Conservation (phyloP, 177 flowering plant genomes). For the Vitis hybrid region DNA sequence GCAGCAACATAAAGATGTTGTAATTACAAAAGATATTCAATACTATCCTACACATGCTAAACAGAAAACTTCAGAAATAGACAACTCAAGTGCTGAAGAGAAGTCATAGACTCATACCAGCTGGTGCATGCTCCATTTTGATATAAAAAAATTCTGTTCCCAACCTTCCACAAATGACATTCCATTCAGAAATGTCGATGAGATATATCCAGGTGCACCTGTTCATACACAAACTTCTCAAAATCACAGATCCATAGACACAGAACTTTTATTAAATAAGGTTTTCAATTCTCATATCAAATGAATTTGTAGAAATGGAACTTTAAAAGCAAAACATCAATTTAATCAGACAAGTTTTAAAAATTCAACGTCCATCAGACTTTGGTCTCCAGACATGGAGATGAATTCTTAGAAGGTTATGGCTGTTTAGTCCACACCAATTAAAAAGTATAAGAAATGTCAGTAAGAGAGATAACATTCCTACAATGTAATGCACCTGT, state of each 20-base stretch:
- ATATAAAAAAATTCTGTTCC: slow-evolving; percentile 91
- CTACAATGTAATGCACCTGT: neutral
- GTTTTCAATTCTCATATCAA: neutral
- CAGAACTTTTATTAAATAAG: neutral
- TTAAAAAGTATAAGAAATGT: neutral
- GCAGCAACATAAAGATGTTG: no score
- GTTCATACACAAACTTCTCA: slow-evolving; percentile 12
- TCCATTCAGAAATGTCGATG: slow-evolving; percentile 84
- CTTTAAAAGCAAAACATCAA: neutral
- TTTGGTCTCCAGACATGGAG: neutral
- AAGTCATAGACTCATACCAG: slow-evolving; percentile 50
- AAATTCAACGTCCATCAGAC: neutral
- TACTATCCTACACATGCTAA: no score
- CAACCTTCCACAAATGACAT: slow-evolving; percentile 95
- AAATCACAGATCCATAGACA: neutral
- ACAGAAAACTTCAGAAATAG: neutral
- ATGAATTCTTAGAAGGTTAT: neutral
- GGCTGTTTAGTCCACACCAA: neutral
- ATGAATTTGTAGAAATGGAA: neutral
- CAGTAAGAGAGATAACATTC: neutral
- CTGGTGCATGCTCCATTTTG: slow-evolving; percentile 99
- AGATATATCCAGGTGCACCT: slow-evolving; percentile 99
- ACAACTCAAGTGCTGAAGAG: neutral
- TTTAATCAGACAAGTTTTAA: neutral
- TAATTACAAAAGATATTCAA: no score